Evolutionary conservation across 805 yeast species (phyloP).

Genomic region (Saccharomycopsis malanga): DNA sequence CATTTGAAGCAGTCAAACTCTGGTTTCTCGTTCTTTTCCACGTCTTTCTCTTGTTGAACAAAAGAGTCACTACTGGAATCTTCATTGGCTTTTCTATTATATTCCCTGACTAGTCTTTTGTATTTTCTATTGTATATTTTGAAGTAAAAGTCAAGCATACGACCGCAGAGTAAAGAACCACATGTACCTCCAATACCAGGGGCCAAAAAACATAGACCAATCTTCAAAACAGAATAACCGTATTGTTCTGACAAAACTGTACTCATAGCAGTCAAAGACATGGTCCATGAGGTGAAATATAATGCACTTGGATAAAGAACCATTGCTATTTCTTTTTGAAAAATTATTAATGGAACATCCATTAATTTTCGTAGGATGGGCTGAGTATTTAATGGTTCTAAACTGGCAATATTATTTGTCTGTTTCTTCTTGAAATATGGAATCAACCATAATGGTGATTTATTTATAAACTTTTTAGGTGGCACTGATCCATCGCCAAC

Average conservation of each 20-base stretch:
- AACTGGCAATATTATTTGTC: slow-evolving; percentile 27
- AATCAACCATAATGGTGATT: slow-evolving; percentile 38
- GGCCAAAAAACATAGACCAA: slow-evolving; percentile 72
- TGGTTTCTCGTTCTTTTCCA: background rate
- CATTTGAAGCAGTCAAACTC: slow-evolving; percentile 22
- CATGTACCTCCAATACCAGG: slow-evolving; percentile 60
- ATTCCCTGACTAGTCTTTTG: background rate
- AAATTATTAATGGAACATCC: slow-evolving; percentile 10
- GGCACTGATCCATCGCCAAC: slow-evolving; percentile 68
- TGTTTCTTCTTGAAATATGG: slow-evolving; percentile 27
- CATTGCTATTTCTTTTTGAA: slow-evolving; percentile 4
- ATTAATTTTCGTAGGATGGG: background rate
- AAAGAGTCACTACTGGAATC: background rate
- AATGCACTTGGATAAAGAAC: slow-evolving; percentile 10
- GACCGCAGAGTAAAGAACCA: slow-evolving; percentile 57
- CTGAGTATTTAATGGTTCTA: slow-evolving; percentile 19
- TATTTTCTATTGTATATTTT: slow-evolving; percentile 36
- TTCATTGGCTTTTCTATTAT: slow-evolving; percentile 11
- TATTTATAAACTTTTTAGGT: slow-evolving; percentile 38
- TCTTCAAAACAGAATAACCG: slow-evolving; percentile 42
- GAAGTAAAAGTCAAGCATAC: slow-evolving; percentile 55
- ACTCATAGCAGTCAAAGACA: slow-evolving; percentile 58
- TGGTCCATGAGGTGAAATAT: slow-evolving; percentile 58
- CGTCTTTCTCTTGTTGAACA: background rate
- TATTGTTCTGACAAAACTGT: slow-evolving; percentile 47